Conservation (phyloP, 2,329 filamentous ascomycete species). For the Fusarium beomiforme region DNA sequence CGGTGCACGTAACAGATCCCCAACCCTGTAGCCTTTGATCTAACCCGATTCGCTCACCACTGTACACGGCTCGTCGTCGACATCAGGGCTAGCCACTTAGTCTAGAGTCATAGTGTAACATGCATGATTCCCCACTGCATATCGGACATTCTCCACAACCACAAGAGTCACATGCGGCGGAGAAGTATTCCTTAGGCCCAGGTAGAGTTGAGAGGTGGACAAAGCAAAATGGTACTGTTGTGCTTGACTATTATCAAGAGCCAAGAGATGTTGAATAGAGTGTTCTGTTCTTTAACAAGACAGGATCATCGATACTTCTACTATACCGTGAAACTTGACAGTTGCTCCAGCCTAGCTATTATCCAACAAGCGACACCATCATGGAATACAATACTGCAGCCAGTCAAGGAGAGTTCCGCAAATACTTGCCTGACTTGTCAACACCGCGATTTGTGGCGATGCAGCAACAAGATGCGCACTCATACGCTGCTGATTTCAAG, state of each 20-base stretch:
- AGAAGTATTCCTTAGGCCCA: too few relatives aligned
- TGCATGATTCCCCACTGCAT: neutral
- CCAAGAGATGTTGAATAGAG: too few relatives aligned
- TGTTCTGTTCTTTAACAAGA: too few relatives aligned
- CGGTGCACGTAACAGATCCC: too few relatives aligned
- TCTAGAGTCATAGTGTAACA: too few relatives aligned
- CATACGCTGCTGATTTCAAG: neutral
- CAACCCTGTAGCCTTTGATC: too few relatives aligned
- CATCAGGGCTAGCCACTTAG: too few relatives aligned
- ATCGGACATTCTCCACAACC: neutral
- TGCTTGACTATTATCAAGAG: too few relatives aligned
- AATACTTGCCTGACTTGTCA: neutral
- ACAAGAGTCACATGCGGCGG: neutral
- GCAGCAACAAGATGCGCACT: neutral
- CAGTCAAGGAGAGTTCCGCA: neutral
- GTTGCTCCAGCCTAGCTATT: neutral
- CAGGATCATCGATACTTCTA: neutral
- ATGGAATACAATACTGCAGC: neutral
- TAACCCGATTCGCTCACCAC: too few relatives aligned
- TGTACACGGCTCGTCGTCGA: too few relatives aligned
- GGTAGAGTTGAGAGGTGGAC: too few relatives aligned
- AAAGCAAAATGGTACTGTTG: too few relatives aligned
- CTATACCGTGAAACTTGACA: neutral
- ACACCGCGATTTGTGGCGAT: neutral
- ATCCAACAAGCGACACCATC: neutral